These are phyloP conservation scores for Phaseolus lunatus DNA, from an alignment of 306 rosid genomes.

Conservation along the genomic window DNA sequence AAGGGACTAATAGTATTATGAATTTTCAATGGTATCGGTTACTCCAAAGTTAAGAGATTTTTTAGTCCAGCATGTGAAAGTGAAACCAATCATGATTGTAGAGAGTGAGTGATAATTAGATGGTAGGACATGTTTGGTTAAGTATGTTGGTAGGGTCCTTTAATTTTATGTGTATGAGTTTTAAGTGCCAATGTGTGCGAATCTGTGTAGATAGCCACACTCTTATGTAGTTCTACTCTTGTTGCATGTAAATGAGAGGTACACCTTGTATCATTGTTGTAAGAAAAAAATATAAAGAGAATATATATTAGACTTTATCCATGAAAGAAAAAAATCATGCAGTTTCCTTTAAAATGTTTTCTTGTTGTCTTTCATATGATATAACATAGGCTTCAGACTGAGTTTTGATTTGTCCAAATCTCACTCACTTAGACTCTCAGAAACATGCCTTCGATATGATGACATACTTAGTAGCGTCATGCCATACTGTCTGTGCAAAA, in stretches of 20 bases:
- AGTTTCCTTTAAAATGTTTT: not conserved
- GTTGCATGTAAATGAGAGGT: too few species aligned
- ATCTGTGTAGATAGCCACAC: too few species aligned
- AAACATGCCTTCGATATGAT: not conserved
- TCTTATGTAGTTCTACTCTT: too few species aligned
- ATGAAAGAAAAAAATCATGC: too few species aligned
- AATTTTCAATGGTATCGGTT: conserved; percentile 19
- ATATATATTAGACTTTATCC: too few species aligned
- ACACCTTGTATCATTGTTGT: too few species aligned
- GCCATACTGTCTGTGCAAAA: not conserved
- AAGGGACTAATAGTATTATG: not conserved
- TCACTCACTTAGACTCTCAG: not conserved
- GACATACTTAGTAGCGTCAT: not conserved
- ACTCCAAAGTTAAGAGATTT: not conserved
- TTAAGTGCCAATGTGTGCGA: too few species aligned
- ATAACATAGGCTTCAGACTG: not conserved
- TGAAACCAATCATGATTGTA: not conserved
- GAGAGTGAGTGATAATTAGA: too few species aligned
- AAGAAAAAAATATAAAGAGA: too few species aligned
- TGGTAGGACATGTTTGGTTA: too few species aligned
- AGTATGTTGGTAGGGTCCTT: too few species aligned
- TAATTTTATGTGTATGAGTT: too few species aligned
- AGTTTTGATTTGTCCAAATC: not conserved
- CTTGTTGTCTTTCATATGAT: not conserved
- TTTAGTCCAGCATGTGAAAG: not conserved